These are phyloP conservation scores for Colletotrichum abscissum DNA, from an alignment of 2,329 filamentous ascomycete genomes.

Conservation along the genomic window DNA sequence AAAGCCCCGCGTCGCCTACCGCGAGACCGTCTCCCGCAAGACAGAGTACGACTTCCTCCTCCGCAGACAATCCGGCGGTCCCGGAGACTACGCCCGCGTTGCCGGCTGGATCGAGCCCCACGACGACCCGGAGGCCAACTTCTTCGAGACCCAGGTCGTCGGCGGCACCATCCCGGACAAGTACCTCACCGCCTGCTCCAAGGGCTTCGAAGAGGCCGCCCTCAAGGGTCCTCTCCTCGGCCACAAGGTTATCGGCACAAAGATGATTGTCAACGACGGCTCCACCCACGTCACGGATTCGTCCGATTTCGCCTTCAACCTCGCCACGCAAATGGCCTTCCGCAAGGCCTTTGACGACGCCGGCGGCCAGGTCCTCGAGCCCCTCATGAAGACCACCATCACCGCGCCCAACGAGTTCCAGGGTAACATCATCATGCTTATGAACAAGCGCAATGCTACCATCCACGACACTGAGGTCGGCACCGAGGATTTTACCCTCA, in stretches of 20 bases:
- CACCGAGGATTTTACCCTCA: constrained; percentile 91
- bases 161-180: constrained; percentile 96
- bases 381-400: constrained; percentile 97
- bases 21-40: constrained; percentile 86
- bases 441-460: constrained; percentile 96
- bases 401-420: constrained; percentile 98
- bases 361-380: constrained; percentile 88
- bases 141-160: constrained; percentile 87
- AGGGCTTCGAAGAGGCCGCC: constrained; percentile 88
- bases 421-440: constrained; percentile 90
- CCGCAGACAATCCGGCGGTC: constrained; percentile 95
- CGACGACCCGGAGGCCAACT: constrained; percentile 76
- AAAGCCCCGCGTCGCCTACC: constrained; percentile 95
- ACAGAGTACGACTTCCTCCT: constrained; percentile 93
- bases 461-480: constrained; percentile 97
- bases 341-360: constrained; percentile 89
- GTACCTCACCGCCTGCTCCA: constrained; percentile 92
- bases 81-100: constrained; percentile 95
- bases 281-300: constrained; percentile 98
- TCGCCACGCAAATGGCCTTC: constrained; percentile 96
- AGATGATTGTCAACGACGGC: constrained; percentile 95
- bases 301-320: constrained; percentile 95
- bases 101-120: constrained; percentile 92
- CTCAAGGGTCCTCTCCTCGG: constrained; percentile 91
- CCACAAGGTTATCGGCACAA: constrained; percentile 89